phyloP scores from a whole-genome alignment of 225 moss, liverwort and hornwort genomes.

The Neckera pumila region DNA sequence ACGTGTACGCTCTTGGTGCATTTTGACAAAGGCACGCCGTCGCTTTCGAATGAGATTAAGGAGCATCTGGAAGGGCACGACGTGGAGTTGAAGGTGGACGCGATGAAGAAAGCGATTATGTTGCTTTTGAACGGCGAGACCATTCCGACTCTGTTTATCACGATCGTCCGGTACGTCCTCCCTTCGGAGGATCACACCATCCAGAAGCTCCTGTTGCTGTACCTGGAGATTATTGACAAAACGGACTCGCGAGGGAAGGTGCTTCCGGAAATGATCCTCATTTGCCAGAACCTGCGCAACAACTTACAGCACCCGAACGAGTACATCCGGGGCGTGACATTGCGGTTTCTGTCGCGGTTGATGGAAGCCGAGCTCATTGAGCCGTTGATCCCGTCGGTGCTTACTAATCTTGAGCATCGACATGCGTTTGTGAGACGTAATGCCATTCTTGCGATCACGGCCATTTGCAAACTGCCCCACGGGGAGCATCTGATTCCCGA shows the following conservation, averaged over 20 bases:
- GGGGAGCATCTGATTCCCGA: slow-evolving; percentile 77
- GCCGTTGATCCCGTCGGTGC: slow-evolving; percentile 78
- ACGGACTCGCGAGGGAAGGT: slow-evolving; percentile 88
- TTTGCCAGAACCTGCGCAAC: slow-evolving; percentile 90
- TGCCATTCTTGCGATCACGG: slow-evolving; percentile 78
- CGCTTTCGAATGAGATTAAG: slow-evolving; percentile 92
- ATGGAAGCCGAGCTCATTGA: slow-evolving; percentile 91
- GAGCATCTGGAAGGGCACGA: slow-evolving; percentile 91
- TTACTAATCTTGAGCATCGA: slow-evolving; percentile 83
- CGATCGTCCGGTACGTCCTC: slow-evolving; percentile 89
- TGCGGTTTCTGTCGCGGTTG: slow-evolving; percentile 79
- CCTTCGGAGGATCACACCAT: slow-evolving; percentile 97
- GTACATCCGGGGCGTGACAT: slow-evolving; percentile 85
- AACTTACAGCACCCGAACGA: slow-evolving; percentile 97
- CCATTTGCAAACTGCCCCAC: slow-evolving; percentile 88
- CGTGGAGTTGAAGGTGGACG: slow-evolving; percentile 68
- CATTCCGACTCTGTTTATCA: slow-evolving; percentile 85
- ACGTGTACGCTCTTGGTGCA: slow-evolving; percentile 88
- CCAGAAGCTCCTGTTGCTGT: slow-evolving; percentile 87
- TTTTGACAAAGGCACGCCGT: slow-evolving; percentile 87
- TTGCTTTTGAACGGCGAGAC: slow-evolving; percentile 81
- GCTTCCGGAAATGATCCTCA: slow-evolving; percentile 92
- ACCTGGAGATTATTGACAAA: slow-evolving; percentile 95
- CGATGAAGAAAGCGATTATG: slow-evolving; percentile 99
- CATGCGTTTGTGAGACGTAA: slow-evolving; percentile 91